Evolutionary conservation across 2,329 filamentous ascomycete species (phyloP).

Genomic region (Phaeosphaeriaceae sp.): DNA sequence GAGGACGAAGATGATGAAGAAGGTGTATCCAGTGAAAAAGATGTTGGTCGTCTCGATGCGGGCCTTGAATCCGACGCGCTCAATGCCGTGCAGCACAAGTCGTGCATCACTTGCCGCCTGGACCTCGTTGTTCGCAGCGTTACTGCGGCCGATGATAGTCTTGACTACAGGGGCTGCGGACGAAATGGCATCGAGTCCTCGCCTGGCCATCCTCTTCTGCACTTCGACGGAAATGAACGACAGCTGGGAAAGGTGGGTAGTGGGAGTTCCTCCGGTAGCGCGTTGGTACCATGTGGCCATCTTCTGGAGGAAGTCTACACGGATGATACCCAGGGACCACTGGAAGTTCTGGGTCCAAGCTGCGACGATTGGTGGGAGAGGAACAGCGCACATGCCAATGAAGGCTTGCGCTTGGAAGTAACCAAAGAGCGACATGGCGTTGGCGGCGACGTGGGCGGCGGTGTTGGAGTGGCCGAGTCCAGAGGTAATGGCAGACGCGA

Average conservation of each 20-base stretch:
- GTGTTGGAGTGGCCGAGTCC: slow-evolving; percentile 92
- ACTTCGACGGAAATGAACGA: slow-evolving; percentile 82
- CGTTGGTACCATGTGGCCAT: slow-evolving; percentile 97
- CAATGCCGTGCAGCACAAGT: slow-evolving; percentile 76
- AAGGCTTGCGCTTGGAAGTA: slow-evolving; percentile 97
- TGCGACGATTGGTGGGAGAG: slow-evolving; percentile 84
- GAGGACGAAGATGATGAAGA: slow-evolving; percentile 85
- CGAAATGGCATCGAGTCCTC: slow-evolving; percentile 40
- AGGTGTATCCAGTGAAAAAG: slow-evolving; percentile 88
- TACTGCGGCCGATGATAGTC: slow-evolving; percentile 43
- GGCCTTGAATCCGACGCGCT: slow-evolving; percentile 86
- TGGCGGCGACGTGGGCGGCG: slow-evolving; percentile 91
- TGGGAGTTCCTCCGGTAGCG: slow-evolving; percentile 84
- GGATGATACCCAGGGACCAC: slow-evolving; percentile 97
- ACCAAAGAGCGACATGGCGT: slow-evolving; percentile 89
- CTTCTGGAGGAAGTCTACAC: slow-evolving; percentile 82
- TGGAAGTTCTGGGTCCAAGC: slow-evolving; percentile 98
- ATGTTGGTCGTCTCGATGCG: slow-evolving; percentile 89
- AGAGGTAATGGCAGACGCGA: slow-evolving; percentile 86
- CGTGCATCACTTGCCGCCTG: slow-evolving; percentile 38
- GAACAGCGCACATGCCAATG: slow-evolving; percentile 81
- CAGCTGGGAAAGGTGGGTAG: slow-evolving; percentile 77
- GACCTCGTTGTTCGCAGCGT: slow-evolving; percentile 54
- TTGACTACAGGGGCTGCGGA: slow-evolving; percentile 28
- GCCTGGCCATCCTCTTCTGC: slow-evolving; percentile 67